These are phyloP conservation scores for Chrysoporthe cubensis DNA, from an alignment of 2,329 filamentous ascomycete genomes.

Conservation along the genomic window DNA sequence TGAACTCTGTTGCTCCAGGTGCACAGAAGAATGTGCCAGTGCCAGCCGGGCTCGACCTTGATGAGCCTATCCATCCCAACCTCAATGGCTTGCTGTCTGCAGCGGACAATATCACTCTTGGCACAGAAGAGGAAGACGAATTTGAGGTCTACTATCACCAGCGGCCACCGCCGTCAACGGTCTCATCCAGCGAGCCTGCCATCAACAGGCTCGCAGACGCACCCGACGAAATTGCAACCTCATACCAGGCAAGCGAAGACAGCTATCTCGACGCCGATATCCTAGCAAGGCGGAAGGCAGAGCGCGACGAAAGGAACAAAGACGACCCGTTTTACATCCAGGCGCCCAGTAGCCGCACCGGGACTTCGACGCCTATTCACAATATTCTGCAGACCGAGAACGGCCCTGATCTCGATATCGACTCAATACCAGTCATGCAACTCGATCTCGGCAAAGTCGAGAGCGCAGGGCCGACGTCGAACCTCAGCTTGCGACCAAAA, in stretches of 20 bases:
- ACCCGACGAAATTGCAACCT: slow-evolving; percentile 51
- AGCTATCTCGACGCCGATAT: slow-evolving; percentile 74
- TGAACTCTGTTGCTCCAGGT: slow-evolving; percentile 85
- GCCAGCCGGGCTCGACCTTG: slow-evolving; percentile 75
- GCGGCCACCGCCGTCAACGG: slow-evolving; percentile 53
- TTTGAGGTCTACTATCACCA: slow-evolving; percentile 71
- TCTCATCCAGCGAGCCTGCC: slow-evolving; percentile 59
- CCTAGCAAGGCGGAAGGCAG: slow-evolving; percentile 72
- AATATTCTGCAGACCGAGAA: slow-evolving; percentile 75
- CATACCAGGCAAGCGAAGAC: slow-evolving; percentile 66
- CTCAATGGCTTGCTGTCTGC: slow-evolving; percentile 69
- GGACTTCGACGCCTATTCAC: slow-evolving; percentile 76
- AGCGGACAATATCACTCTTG: slow-evolving; percentile 54
- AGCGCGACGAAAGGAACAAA: slow-evolving; percentile 79
- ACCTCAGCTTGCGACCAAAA: slow-evolving; percentile 40
- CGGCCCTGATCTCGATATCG: slow-evolving; percentile 81
- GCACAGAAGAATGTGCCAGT: slow-evolving; percentile 87
- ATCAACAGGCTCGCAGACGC: slow-evolving; percentile 55
- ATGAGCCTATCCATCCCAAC: slow-evolving; percentile 79
- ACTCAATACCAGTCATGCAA: slow-evolving; percentile 95
- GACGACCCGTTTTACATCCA: slow-evolving; percentile 96
- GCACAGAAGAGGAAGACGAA: slow-evolving; percentile 62
- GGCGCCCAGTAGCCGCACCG: slow-evolving; percentile 37
- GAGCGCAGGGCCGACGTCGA: slow-evolving; percentile 33
- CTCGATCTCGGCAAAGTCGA: slow-evolving; percentile 69